A percentile compares a stretch with the other conserved stretches of the same genome.
phyloP scores from a whole-genome alignment of 208 protist genomes.

The Trypanosomatidae sp. region DNA sequence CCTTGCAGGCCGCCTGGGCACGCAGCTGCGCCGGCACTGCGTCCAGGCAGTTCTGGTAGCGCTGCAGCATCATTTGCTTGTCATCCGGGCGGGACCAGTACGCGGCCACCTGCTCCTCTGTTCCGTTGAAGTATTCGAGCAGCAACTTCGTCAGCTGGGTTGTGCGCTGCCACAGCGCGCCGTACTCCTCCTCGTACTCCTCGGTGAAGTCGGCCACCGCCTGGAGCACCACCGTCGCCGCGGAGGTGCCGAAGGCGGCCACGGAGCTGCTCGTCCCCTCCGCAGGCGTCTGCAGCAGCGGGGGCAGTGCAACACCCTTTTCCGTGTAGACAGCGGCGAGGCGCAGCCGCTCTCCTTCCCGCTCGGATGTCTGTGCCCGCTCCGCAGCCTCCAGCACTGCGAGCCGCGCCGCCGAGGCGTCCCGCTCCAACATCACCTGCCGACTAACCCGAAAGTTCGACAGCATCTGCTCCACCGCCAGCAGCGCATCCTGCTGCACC shows the following conservation, averaged over 20 bases:
- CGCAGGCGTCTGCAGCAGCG: slow-evolving; percentile 36
- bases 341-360: slow-evolving; percentile 70
- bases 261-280: slow-evolving; percentile 13
- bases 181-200: slow-evolving; percentile 56
- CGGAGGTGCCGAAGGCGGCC: slow-evolving; percentile 15
- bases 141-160: slow-evolving; percentile 38
- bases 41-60: slow-evolving; percentile 56
- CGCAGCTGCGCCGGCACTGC: slow-evolving; percentile 35
- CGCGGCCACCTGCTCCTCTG: slow-evolving; percentile 30
- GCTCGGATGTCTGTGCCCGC: slow-evolving; percentile 36
- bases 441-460: slow-evolving; percentile 32
- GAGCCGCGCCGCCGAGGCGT: slow-evolving; percentile 38
- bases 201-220: slow-evolving; percentile 31
- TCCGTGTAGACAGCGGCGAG: slow-evolving; percentile 69
- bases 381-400: slow-evolving; percentile 34
- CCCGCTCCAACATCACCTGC: slow-evolving; percentile 35
- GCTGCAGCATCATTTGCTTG: slow-evolving; percentile 64
- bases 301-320: slow-evolving; percentile 62
- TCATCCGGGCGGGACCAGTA: slow-evolving; percentile 66
- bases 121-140: slow-evolving; percentile 41
- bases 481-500: slow-evolving; percentile 31
- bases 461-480: slow-evolving; percentile 33
- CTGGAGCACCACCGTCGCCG: slow-evolving; percentile 36
- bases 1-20: slow-evolving; percentile 53
- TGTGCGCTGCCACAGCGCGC: slow-evolving; percentile 29